Evolutionary conservation across 1,139 yeast species (phyloP).

Genomic region (Yamadazyma kanchanaburiensis): DNA sequence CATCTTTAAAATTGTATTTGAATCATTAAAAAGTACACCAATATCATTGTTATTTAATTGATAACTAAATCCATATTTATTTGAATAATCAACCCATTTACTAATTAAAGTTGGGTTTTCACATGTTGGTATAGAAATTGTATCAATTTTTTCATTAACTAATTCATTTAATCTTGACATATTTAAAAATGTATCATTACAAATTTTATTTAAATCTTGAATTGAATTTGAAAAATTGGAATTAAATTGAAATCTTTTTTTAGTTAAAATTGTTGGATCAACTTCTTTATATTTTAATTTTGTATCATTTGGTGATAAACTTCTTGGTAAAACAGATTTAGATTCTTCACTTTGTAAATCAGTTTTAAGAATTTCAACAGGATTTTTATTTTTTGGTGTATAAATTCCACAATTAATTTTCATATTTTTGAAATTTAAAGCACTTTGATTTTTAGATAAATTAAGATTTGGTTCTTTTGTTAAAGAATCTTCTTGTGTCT

Average conservation of each 20-base stretch:
- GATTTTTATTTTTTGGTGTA: slow-evolving; percentile 52
- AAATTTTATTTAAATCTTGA: slow-evolving; percentile 34
- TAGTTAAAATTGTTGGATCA: slow-evolving; percentile 35
- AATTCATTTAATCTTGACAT: slow-evolving; percentile 39
- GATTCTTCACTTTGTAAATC: slow-evolving; percentile 72
- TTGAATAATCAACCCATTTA: slow-evolving; percentile 97
- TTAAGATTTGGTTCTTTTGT: slow-evolving; percentile 53
- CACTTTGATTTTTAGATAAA: slow-evolving; percentile 60
- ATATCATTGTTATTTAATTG: slow-evolving; percentile 87
- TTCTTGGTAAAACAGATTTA: slow-evolving; percentile 72
- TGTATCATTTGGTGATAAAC: slow-evolving; percentile 91
- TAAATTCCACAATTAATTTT: slow-evolving; percentile 66
- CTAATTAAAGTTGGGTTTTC: slow-evolving; percentile 75
- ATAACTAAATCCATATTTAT: slow-evolving; percentile 93
- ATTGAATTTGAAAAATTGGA: slow-evolving; percentile 39
- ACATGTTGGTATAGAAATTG: slow-evolving; percentile 40
- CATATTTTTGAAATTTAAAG: slow-evolving; percentile 64
- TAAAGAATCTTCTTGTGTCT: slow-evolving; percentile 61
- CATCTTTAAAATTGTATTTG: slow-evolving; percentile 71
- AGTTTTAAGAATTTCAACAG: slow-evolving; percentile 66
- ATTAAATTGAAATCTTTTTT: slow-evolving; percentile 41
- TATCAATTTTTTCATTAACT: slow-evolving; percentile 30
- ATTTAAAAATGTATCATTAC: slow-evolving; percentile 40
- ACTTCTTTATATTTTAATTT: slow-evolving; percentile 83
- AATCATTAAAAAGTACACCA: slow-evolving; percentile 88